Conservation (phyloP, 106 monocot genomes). For the Agapanthus africanus region DNA sequence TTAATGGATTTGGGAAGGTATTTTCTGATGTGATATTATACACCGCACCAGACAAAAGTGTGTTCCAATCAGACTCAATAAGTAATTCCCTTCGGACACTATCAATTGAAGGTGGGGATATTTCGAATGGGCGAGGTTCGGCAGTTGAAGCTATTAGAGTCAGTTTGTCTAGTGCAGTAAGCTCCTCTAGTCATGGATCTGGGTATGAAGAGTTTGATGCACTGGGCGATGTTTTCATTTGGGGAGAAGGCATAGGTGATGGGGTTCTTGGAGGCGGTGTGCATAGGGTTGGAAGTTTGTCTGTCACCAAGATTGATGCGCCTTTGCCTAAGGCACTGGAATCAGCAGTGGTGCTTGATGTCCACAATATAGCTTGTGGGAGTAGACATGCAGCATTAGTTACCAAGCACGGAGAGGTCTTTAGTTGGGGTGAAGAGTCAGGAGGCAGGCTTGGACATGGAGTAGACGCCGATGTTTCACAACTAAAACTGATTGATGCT, state of each 20-base stretch:
- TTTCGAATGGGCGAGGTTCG: constrained; percentile 25
- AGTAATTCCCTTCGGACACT: constrained; percentile 14
- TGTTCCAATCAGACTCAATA: constrained; percentile 13
- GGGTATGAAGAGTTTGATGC: constrained; percentile 49
- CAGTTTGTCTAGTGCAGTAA: constrained; percentile 51
- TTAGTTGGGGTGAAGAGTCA: constrained; percentile 63
- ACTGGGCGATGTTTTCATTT: constrained; percentile 53
- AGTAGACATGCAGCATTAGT: constrained; percentile 45
- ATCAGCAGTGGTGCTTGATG: constrained; percentile 43
- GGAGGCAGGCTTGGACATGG: constrained; percentile 63
- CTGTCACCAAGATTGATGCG: constrained; percentile 19
- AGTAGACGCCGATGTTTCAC: constrained; percentile 36
- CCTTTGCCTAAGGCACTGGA: constrained; percentile 52
- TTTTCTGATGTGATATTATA: constrained; percentile 39
- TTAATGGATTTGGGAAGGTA: constrained; percentile 20
- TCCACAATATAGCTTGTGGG: constrained; percentile 54
- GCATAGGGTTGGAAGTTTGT: constrained; percentile 22
- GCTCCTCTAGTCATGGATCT: constrained; percentile 61
- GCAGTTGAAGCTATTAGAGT: constrained; percentile 41
- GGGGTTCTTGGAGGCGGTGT: constrained; percentile 33
- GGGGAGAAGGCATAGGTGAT: constrained; percentile 45
- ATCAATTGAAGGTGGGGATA: constrained; percentile 20
- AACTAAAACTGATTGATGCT: constrained; percentile 43
- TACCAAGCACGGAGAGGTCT: constrained; percentile 61
- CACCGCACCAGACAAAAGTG: constrained; percentile 16